These are phyloP conservation scores for Boletus reticulatus DNA, from an alignment of 768 basidiomycete genomes.

Conservation along the genomic window DNA sequence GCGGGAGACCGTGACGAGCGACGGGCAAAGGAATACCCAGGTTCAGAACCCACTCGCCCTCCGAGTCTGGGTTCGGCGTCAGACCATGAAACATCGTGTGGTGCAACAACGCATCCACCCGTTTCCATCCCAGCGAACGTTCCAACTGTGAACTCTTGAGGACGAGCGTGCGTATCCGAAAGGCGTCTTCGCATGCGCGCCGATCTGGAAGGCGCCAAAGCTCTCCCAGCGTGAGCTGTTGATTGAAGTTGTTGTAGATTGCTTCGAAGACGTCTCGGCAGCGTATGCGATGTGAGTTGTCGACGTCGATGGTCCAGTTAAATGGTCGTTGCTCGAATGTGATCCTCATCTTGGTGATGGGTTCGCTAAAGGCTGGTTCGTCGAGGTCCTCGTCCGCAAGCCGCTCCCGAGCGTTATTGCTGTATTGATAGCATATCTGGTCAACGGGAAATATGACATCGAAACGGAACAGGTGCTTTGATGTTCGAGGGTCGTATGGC, in stretches of 20 bases:
- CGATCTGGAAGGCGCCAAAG: constrained; percentile 28
- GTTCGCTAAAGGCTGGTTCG: constrained; percentile 39
- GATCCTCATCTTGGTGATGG: constrained; percentile 45
- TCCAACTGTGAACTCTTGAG: constrained; percentile 33
- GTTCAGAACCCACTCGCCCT: constrained; percentile 30
- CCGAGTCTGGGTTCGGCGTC: constrained; percentile 18
- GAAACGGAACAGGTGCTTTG: constrained; percentile 40
- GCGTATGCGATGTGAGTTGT: constrained; percentile 39
- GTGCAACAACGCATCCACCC: constrained; percentile 52
- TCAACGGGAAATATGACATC: constrained; percentile 45
- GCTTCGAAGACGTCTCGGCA: constrained; percentile 55
- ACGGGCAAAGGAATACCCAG: constrained; percentile 7
- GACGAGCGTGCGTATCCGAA: constrained; percentile 39
- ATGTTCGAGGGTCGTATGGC: constrained; percentile 32
- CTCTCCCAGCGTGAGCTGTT: constrained; percentile 43
- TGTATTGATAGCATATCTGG: constrained; percentile 19
- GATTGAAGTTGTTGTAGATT: constrained; percentile 46
- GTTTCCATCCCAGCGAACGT: constrained; percentile 44
- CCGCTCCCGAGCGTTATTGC: constrained; percentile 16
- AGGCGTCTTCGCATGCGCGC: constrained; percentile 36
- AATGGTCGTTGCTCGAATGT: constrained; percentile 35
- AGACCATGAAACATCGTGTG: constrained; percentile 52
- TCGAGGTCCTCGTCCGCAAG: constrained; percentile 37
- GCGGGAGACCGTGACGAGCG: not conserved
- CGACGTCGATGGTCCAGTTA: constrained; percentile 37